These are phyloP conservation scores for Pascua guehoae DNA, from an alignment of 1,284 basidiomycete species.

Conservation along the genomic window DNA sequence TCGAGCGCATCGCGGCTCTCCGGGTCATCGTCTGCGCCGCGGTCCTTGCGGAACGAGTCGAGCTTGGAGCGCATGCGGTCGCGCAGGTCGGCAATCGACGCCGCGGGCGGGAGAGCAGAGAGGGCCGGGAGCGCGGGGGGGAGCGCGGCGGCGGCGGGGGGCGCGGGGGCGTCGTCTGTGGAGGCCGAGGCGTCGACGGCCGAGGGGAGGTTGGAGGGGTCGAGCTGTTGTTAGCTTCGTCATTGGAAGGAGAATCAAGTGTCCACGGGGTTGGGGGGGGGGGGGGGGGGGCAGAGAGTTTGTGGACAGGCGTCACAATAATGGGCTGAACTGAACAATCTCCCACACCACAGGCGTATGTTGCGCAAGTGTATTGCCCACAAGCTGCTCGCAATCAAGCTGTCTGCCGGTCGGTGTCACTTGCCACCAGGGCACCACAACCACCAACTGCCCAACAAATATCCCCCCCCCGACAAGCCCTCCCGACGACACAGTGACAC, in stretches of 20 bases:
- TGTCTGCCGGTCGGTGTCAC: too few species aligned
- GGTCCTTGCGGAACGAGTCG: constrained; percentile 58
- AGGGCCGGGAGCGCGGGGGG: constrained; percentile 18
- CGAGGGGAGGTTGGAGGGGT: constrained; percentile 67
- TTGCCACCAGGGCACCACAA: too few species aligned
- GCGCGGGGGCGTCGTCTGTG: constrained; percentile 25
- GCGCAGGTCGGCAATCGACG: constrained; percentile 67
- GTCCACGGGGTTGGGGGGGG: too few species aligned
- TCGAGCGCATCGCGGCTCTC: constrained; percentile 68
- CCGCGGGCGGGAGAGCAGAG: constrained; percentile 64
- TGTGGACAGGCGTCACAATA: too few species aligned
- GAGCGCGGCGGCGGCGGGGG: constrained; percentile 16
- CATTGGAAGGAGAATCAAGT: too few species aligned
- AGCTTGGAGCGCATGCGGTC: constrained; percentile 76
- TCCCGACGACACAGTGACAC: too few species aligned
- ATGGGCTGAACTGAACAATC: too few species aligned
- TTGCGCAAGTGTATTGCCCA: too few species aligned
- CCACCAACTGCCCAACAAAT: neutral
- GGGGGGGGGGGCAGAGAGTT: too few species aligned
- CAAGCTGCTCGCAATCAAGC: too few species aligned
- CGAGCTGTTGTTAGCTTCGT: constrained; percentile 58
- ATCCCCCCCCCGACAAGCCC: neutral
- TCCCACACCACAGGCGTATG: too few species aligned
- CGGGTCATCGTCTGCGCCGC: constrained; percentile 47
- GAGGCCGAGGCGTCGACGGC: constrained; percentile 28